Conservation (phyloP, 805 yeast species). For the Wickerhamomyces mucosus region DNA sequence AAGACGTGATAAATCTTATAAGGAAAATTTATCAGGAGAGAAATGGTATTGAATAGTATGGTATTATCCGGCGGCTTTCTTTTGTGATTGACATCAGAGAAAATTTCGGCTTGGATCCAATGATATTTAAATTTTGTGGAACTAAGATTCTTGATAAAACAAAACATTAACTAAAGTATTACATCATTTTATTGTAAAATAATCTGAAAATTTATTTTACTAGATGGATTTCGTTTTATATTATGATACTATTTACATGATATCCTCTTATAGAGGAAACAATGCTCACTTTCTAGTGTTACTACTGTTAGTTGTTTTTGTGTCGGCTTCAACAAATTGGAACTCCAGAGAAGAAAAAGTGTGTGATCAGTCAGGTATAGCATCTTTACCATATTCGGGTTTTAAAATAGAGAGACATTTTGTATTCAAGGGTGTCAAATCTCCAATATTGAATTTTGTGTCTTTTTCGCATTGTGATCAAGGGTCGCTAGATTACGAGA, state of each 20-base stretch:
- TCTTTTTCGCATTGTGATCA: slow-evolving; percentile 40
- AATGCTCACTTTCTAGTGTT: background rate
- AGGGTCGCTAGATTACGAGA: slow-evolving; percentile 38
- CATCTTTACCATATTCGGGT: slow-evolving; percentile 39
- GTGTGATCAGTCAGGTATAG: slow-evolving; percentile 25
- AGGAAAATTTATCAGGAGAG: slow-evolving; percentile 2
- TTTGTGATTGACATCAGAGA: background rate
- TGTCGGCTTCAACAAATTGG: too few species aligned
- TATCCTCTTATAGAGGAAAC: background rate
- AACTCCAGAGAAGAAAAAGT: slow-evolving; percentile 14
- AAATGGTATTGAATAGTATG: too few species aligned
- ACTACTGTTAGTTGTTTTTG: background rate
- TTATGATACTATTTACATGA: too few species aligned
- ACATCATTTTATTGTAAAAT: background rate
- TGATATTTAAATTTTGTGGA: background rate
- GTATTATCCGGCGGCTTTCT: too few species aligned
- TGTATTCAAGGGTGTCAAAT: slow-evolving; percentile 27
- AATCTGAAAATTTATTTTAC: too few species aligned
- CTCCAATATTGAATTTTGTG: slow-evolving; percentile 34
- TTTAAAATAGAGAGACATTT: slow-evolving; percentile 43
- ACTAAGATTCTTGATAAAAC: background rate
- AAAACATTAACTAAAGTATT: background rate
- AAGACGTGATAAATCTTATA: too few species aligned
- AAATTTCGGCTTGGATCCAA: background rate
- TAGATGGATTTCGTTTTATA: too few species aligned